Base-by-base conservation (phyloP, 192 early-diverging fungal species). In the Coemansia furcata region DNA sequence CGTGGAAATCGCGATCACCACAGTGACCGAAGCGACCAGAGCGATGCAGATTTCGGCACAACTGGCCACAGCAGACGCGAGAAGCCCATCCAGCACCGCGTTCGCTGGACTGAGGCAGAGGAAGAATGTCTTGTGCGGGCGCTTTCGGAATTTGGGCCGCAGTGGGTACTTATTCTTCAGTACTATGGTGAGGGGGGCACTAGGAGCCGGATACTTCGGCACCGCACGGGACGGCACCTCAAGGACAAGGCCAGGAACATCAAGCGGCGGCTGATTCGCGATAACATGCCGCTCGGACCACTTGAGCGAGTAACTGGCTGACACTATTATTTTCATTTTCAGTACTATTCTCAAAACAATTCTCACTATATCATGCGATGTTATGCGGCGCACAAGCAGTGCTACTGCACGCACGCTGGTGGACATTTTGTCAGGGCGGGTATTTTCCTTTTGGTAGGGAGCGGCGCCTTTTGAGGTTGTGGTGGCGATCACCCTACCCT, bases 181-280 rank as follows among this genome's bases (percentile, higher is more conserved):
- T n/a, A 68, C 65, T 68, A 82, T 47, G 79, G 79, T 39, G 10
- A 37, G 12, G 15, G 63, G 39, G 79, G 79, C 12, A 33, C 37
- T 30, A 38, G 42, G 17, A 68, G 76, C 66, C 60, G 58, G 26
- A 21, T 73, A n/a, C 68, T 82, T 39, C 44, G n/a, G 11, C 62
- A 54, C 40, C 79, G 79, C 68, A 76, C 60, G 14, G 64, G 74
- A 15, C 49, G 33, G 43, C 63, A 82, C 58, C 71, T 82, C 60
- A 82, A 82, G 71, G 79, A 82, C 79, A 82, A 82, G 71, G 79
- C 79, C 59, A 71, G 79, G 36, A 77, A 66, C 57, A 82, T 82
- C 71, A 82, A 82, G 74, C 55, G 67, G 7, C 69, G 71, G 17
- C 65, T 82, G 63, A 33, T 71, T 47, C 79, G 79, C 71, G 74